A percentile compares a stretch with the other conserved stretches of the same genome.
Conservation (phyloP, 495 filamentous ascomycete genomes). For the Lepraria neglecta region DNA sequence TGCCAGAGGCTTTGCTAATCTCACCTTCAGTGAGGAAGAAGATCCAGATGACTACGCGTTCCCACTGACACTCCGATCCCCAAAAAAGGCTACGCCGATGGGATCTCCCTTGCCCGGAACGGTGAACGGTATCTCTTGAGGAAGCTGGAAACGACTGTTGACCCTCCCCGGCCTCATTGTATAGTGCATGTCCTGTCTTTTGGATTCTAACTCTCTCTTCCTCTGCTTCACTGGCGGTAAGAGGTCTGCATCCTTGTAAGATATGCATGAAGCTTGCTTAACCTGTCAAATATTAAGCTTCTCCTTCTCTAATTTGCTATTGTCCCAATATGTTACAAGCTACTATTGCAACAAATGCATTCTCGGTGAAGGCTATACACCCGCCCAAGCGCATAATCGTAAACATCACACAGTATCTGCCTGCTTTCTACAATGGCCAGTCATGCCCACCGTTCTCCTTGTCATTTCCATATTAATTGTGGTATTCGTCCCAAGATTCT, state of each 20-base stretch:
- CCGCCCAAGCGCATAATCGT: too few relatives aligned
- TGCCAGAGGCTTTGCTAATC: conserved; percentile 22
- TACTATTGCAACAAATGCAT: too few relatives aligned
- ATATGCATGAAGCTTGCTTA: neutral
- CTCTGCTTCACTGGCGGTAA: neutral
- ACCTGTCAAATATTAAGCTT: neutral
- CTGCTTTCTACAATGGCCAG: too few relatives aligned
- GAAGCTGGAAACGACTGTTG: neutral
- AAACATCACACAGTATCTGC: too few relatives aligned
- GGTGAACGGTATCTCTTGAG: conserved; percentile 25
- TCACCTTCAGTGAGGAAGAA: conserved; percentile 74
- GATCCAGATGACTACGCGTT: conserved; percentile 90
- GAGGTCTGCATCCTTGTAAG: neutral
- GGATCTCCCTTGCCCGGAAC: conserved; percentile 21
- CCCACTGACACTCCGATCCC: conserved; percentile 68
- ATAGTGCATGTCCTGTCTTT: neutral
- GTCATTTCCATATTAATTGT: too few relatives aligned
- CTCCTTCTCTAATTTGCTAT: too few relatives aligned
- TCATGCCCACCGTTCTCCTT: too few relatives aligned
- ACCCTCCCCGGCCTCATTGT: neutral
- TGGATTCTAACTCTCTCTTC: neutral
- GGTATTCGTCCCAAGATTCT: too few relatives aligned
- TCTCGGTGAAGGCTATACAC: too few relatives aligned
- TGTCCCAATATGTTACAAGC: too few relatives aligned
- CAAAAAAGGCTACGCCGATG: conserved; percentile 33